Evolutionary conservation across 75 land plant species (phyloP), one percentile per base, ranked within the genome.

Genomic region (Ceratopteris richardii): DNA sequence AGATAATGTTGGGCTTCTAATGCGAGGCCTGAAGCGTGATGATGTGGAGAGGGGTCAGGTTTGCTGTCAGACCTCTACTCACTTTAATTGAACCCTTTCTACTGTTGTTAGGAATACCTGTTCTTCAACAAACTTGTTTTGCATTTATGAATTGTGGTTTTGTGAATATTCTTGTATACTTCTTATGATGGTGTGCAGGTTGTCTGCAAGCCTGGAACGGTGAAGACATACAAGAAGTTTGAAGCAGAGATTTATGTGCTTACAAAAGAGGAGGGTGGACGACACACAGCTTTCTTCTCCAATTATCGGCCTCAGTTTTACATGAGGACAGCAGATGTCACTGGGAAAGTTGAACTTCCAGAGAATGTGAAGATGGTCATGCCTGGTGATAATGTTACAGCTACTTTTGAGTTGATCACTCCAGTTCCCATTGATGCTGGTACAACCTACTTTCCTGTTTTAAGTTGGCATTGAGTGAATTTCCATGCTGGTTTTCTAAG

Each of bases 371-470:
- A 93, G 85, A 93, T 93, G 98, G 98, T 93, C 47, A 93, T 93
- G 98, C 98, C 98, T 37, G 98, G 98, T 5, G 98, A 93, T 67
- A 93, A 93, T 70, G 80, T 93, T 31, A 93, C 86, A 29, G 94
- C 89, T 47, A 62, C 50, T 51, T 93, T 93, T 69, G 90, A 93
- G 78, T 73, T 93, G 31, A 85, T 85, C 19, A 54, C 57, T 37
- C 81, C 95, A 28, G 84, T 85, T 31, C 87, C 90, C 29, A 75
- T 93, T 67, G 95, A 93, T 66, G 42, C 78, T 66, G 98, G 98
- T 93, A 60, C 14, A 3, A n/a, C n/a, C 5, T 17, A 51, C 52
- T 51, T 12, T 19, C 12, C 52, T 51, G 12, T 51, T 51, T n/a
- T 19, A n/a, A 7, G 19, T 9, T 51, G 22, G 22, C 19, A 10